These are phyloP conservation scores for Dictyostelium intermedium DNA, from an alignment of 78 protist species.

Conservation along the genomic window DNA sequence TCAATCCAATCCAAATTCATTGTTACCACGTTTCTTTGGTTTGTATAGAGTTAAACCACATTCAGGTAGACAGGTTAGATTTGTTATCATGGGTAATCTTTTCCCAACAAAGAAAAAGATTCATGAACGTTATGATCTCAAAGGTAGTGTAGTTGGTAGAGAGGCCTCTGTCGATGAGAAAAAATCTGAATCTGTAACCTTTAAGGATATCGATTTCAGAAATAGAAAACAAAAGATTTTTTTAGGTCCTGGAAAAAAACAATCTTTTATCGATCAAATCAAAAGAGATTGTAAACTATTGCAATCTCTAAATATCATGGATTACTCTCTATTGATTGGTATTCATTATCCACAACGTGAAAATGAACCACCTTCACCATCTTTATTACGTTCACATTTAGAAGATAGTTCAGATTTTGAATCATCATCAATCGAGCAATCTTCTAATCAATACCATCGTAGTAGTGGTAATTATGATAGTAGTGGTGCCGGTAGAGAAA, in stretches of 20 bases:
- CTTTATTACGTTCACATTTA: not conserved
- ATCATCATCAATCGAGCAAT: constrained; percentile 21
- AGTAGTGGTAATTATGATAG: not conserved
- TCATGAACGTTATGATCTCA: constrained; percentile 92
- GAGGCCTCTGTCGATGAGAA: constrained; percentile 71
- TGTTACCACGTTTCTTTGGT: constrained; percentile 95
- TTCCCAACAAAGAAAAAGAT: constrained; percentile 86
- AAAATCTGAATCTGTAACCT: constrained; percentile 63
- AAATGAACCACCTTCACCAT: constrained; percentile 55
- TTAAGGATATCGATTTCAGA: constrained; percentile 79
- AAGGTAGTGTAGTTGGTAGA: constrained; percentile 84
- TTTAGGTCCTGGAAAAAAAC: constrained; percentile 57
- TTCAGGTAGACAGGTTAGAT: constrained; percentile 84
- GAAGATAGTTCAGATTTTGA: constrained; percentile 13
- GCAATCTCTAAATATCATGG: constrained; percentile 84
- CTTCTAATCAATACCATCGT: not conserved
- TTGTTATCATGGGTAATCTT: constrained; percentile 94
- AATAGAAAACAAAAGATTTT: constrained; percentile 38
- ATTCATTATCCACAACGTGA: constrained; percentile 73
- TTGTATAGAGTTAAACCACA: constrained; percentile 83
- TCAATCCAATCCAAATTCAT: constrained; percentile 84
- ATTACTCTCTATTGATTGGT: constrained; percentile 90
- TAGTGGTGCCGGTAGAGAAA: not conserved
- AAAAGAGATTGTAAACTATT: constrained; percentile 76
- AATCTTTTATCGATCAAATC: constrained; percentile 70